A percentile compares a stretch with the other conserved stretches of the same genome.
These are phyloP conservation scores for Colletotrichum sp. DNA, from an alignment of 2,329 filamentous ascomycete species.

Conservation along the genomic window DNA sequence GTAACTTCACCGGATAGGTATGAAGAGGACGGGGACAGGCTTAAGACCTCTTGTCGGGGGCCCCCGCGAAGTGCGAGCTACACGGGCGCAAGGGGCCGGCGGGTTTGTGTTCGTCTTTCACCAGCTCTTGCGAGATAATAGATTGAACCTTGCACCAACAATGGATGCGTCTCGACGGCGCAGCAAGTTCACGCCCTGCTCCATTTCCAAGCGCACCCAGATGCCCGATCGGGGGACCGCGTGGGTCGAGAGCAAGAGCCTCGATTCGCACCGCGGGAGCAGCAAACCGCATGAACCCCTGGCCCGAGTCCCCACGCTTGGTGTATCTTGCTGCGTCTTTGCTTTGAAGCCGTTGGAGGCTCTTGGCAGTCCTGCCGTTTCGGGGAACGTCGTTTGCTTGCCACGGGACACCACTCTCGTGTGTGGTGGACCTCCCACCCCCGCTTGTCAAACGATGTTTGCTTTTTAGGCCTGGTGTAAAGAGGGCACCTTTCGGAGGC, in stretches of 20 bases:
- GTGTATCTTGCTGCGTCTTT: not conserved
- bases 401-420: not conserved
- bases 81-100: not conserved
- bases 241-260: not conserved
- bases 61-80: not conserved
- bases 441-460: not conserved
- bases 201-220: not conserved
- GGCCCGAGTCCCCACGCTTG: not conserved
- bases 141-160: not conserved
- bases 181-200: not conserved
- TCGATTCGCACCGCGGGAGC: not conserved
- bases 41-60: not conserved
- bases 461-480: not conserved
- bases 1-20: not conserved
- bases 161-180: not conserved
- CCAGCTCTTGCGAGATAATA: not conserved
- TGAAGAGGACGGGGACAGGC: not conserved
- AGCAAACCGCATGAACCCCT: not conserved
- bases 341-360: not conserved
- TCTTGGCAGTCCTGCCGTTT: not conserved
- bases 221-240: not conserved
- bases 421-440: not conserved
- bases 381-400: not conserved
- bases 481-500: not conserved
- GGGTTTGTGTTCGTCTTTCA: not conserved